phyloP scores from a whole-genome alignment of 2,329 filamentous ascomycete genomes.

The Cladosporium sp. region DNA sequence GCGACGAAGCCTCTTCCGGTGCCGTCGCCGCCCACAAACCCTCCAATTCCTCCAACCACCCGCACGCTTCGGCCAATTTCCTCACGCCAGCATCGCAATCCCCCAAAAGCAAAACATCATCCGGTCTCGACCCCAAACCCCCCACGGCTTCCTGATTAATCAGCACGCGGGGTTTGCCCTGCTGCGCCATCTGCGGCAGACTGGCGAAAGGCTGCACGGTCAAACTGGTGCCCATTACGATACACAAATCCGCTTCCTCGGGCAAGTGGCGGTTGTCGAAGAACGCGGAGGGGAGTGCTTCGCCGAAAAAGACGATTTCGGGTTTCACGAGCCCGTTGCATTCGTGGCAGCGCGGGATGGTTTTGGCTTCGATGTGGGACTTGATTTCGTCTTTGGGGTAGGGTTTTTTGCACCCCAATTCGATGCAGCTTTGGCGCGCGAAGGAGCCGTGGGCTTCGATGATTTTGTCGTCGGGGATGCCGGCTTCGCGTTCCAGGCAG shows the following conservation, averaged over 20 bases:
- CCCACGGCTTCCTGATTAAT: constrained; percentile 86
- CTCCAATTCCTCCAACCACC: constrained; percentile 83
- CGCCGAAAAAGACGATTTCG: constrained; percentile 92
- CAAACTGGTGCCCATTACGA: constrained; percentile 86
- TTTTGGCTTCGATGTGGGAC: constrained; percentile 58
- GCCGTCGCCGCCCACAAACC: constrained; percentile 65
- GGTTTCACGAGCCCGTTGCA: constrained; percentile 85
- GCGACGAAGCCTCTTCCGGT: constrained; percentile 30
- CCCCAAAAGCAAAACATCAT: constrained; percentile 80
- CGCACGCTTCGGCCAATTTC: constrained; percentile 70
- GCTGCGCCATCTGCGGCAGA: constrained; percentile 60
- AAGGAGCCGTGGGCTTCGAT: constrained; percentile 96
- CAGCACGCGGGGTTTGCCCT: constrained; percentile 67
- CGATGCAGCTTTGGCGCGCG: constrained; percentile 83
- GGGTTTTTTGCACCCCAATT: constrained; percentile 74
- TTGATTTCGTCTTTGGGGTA: constrained; percentile 74
- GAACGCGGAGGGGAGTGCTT: constrained; percentile 63
- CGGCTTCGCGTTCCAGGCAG: constrained; percentile 82
- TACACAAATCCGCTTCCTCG: constrained; percentile 65
- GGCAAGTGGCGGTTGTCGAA: constrained; percentile 54
- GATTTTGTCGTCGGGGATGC: constrained; percentile 74
- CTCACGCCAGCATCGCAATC: constrained; percentile 80
- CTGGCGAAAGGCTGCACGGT: constrained; percentile 84
- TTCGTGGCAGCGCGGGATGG: constrained; percentile 64
- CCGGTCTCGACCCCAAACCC: constrained; percentile 65